phyloP scores from a whole-genome alignment of 768 basidiomycete genomes.

The Amanita molliuscula region DNA sequence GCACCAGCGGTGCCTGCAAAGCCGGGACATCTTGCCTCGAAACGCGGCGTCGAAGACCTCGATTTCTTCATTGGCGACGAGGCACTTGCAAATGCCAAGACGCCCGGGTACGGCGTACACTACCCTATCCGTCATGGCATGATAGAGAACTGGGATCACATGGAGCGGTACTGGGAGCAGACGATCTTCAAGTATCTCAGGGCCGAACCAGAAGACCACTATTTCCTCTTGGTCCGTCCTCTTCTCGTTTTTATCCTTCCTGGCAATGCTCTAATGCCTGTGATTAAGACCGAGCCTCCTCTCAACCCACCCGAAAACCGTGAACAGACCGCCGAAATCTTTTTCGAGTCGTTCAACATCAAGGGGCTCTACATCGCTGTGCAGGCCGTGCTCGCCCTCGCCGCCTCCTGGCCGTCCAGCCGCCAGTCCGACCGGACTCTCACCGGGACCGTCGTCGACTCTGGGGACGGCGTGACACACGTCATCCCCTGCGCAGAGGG shows the following conservation, averaged over 20 bases:
- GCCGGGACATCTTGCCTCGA: constrained; percentile 88
- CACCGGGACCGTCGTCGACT: constrained; percentile 97
- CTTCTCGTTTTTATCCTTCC: background rate
- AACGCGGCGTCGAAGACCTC: constrained; percentile 96
- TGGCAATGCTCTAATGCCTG: background rate
- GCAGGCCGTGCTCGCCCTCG: constrained; percentile 95
- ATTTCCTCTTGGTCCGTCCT: constrained; percentile 82
- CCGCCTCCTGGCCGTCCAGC: constrained; percentile 93
- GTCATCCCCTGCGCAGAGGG: constrained; percentile 95
- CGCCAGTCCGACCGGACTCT: constrained; percentile 83
- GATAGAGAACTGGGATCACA: constrained; percentile 98
- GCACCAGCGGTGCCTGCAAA: constrained; percentile 76
- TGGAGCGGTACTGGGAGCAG: constrained; percentile 99
- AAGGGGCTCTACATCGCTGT: constrained; percentile 98
- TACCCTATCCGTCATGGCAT: constrained; percentile 96
- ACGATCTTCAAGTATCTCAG: constrained; percentile 99
- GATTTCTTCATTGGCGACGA: constrained; percentile 99
- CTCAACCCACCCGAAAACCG: constrained; percentile 97
- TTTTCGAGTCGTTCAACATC: constrained; percentile 99
- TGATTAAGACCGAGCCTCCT: constrained; percentile 93
- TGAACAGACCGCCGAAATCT: constrained; percentile 98
- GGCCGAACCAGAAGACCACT: constrained; percentile 98
- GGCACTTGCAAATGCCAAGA: constrained; percentile 91
- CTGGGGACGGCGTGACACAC: constrained; percentile 98
- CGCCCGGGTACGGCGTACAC: constrained; percentile 85